A percentile compares a stretch with the other conserved stretches of the same genome.
phyloP scores from a whole-genome alignment of 2,329 filamentous ascomycete genomes.

The Cordyceps sp. region DNA sequence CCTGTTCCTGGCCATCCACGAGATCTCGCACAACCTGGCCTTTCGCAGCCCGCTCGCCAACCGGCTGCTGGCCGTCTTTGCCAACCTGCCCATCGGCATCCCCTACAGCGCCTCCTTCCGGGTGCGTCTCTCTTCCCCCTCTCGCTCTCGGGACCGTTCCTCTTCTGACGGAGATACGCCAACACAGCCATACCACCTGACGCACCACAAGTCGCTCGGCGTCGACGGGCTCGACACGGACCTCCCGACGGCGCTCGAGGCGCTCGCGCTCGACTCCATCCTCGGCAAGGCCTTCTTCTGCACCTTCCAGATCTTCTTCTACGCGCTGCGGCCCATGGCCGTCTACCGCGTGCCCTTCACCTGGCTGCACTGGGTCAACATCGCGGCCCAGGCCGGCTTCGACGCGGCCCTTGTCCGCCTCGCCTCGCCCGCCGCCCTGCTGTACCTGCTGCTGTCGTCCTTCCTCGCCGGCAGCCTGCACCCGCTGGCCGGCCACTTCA shows the following conservation, averaged over 20 bases:
- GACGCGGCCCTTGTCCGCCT: constrained; percentile 51
- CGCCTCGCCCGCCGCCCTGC: constrained; percentile 47
- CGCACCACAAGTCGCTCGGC: constrained; percentile 95
- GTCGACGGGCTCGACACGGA: constrained; percentile 94
- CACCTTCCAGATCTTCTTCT: constrained; percentile 98
- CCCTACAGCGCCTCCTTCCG: constrained; percentile 94
- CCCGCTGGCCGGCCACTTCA: constrained; percentile 93
- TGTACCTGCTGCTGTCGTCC: constrained; percentile 75
- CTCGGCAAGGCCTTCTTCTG: constrained; percentile 97
- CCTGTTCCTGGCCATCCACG: constrained; percentile 94
- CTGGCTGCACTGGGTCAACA: constrained; percentile 67
- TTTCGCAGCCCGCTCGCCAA: constrained; percentile 72
- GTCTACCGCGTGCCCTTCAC: constrained; percentile 84
- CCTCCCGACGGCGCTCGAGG: constrained; percentile 81
- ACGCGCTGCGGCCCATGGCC: constrained; percentile 89
- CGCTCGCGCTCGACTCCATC: constrained; percentile 83
- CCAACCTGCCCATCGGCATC: constrained; percentile 88
- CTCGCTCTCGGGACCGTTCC: too few relatives aligned
- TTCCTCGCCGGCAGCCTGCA: constrained; percentile 91
- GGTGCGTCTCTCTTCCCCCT: constrained; percentile 35
- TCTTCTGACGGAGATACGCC: too few relatives aligned
- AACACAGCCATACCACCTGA: constrained; percentile 89
- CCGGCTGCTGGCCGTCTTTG: constrained; percentile 75
- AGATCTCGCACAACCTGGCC: constrained; percentile 95
- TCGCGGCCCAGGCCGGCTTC: constrained; percentile 60